Evolutionary conservation across 495 filamentous ascomycete species (phyloP).

Genomic region (Podospora bellae-mahoneyi): DNA sequence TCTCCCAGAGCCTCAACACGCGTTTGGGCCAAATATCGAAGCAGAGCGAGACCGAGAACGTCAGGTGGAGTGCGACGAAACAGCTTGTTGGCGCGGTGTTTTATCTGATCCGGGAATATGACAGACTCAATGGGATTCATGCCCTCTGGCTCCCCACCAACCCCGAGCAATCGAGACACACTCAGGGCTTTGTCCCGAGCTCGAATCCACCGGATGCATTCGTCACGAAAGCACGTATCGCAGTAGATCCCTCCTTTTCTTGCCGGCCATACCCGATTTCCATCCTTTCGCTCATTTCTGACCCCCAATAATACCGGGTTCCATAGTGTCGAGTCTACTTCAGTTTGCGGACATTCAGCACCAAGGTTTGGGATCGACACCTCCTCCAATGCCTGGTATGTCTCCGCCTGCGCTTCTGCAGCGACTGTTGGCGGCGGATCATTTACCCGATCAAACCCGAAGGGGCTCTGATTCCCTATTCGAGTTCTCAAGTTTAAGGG

Average conservation of each 20-base stretch:
- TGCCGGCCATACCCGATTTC: neutral
- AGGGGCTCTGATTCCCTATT: neutral
- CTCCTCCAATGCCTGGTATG: no score
- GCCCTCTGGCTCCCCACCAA: neutral
- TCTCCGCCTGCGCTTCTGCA: no score
- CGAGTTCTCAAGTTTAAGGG: neutral
- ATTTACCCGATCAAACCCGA: neutral
- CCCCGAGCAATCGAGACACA: neutral
- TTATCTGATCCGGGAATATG: neutral
- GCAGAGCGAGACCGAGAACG: conserved; percentile 8
- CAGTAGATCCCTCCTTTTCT: conserved; percentile 9
- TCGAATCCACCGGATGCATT: conserved; percentile 1
- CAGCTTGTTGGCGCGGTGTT: neutral
- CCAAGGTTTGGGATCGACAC: neutral
- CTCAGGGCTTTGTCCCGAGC: neutral
- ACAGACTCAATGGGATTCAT: neutral
- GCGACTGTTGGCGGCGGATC: no score
- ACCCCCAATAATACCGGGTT: neutral
- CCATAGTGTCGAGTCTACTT: neutral
- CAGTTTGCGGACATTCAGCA: neutral
- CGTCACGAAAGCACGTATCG: conserved; percentile 10
- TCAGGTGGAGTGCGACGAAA: neutral
- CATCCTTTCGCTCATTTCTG: neutral
- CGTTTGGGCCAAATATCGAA: conserved; percentile 6
- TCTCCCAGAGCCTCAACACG: neutral